These are phyloP conservation scores for Umbilicaria muhlenbergii DNA, from an alignment of 495 filamentous ascomycete species.

Conservation along the genomic window DNA sequence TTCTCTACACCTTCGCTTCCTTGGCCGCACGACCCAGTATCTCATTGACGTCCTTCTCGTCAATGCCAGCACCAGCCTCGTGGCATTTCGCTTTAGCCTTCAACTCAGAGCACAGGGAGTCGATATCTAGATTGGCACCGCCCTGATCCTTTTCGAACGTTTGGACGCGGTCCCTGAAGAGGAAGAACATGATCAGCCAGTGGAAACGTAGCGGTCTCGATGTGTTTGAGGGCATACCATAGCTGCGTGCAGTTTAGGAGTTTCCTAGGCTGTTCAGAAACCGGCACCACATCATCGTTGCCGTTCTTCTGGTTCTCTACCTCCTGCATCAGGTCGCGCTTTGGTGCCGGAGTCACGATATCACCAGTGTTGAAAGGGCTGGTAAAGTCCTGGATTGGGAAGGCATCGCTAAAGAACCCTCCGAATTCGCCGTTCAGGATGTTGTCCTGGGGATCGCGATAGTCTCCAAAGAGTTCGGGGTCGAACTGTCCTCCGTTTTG, in stretches of 20 bases:
- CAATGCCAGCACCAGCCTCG: slow-evolving; percentile 80
- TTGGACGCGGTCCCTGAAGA: slow-evolving; percentile 75
- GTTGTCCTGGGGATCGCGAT: slow-evolving; percentile 78
- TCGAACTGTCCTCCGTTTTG: slow-evolving; percentile 85
- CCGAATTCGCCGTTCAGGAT: slow-evolving; percentile 50
- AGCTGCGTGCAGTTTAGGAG: slow-evolving; percentile 80
- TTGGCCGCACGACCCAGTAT: slow-evolving; percentile 44
- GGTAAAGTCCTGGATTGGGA: slow-evolving; percentile 58
- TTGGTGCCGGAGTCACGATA: slow-evolving; percentile 27
- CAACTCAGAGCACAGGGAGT: slow-evolving; percentile 83
- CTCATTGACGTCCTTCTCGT: slow-evolving; percentile 72
- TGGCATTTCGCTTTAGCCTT: slow-evolving; percentile 93
- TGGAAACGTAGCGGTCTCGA: too few species aligned
- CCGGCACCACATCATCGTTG: slow-evolving; percentile 46
- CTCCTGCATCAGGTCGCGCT: slow-evolving; percentile 55
- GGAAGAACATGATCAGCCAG: slow-evolving; percentile 1
- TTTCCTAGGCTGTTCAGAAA: slow-evolving; percentile 47
- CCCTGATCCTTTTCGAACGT: slow-evolving; percentile 70
- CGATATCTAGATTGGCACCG: slow-evolving; percentile 73
- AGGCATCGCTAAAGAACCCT: slow-evolving; percentile 80
- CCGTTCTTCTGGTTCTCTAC: slow-evolving; percentile 57
- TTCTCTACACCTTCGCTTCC: not conserved
- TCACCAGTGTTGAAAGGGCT: slow-evolving; percentile 57
- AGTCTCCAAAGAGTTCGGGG: slow-evolving; percentile 81
- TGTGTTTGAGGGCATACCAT: slow-evolving; percentile 30